Conservation (phyloP, 176 grass and related monocot genomes). For the Oryza longistaminata region DNA sequence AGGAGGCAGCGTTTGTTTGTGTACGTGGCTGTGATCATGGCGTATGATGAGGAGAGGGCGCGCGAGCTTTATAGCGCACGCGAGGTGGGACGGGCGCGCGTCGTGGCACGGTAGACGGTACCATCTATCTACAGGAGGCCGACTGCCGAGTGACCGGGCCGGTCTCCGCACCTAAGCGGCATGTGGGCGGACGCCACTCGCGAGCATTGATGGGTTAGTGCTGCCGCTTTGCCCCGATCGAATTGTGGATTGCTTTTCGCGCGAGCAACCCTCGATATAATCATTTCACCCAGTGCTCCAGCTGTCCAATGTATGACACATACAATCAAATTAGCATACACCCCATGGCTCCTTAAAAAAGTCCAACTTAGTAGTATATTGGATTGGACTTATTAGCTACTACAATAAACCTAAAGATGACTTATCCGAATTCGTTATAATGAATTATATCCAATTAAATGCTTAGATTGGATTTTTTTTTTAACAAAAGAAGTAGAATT, state of each 20-base stretch:
- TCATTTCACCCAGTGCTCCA: not conserved
- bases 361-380: too few relatives aligned
- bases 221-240: not conserved
- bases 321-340: too few relatives aligned
- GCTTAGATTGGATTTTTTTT: too few relatives aligned
- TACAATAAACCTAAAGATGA: too few relatives aligned
- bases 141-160: slow-evolving; percentile 8
- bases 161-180: slow-evolving; percentile 40
- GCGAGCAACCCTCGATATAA: not conserved
- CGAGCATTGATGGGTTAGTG: slow-evolving; percentile 4
- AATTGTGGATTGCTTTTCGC: slow-evolving; percentile 3
- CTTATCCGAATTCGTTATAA: too few relatives aligned
- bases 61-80: slow-evolving; percentile 33
- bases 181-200: slow-evolving; percentile 13
- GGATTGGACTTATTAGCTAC: too few relatives aligned
- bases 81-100: slow-evolving; percentile 20
- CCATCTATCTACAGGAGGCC: slow-evolving; percentile 4
- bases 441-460: too few relatives aligned
- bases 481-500: too few relatives aligned
- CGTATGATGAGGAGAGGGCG: not conserved
- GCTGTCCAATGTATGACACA: not conserved
- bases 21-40: slow-evolving; percentile 19
- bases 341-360: too few relatives aligned
- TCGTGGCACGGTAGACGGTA: slow-evolving; percentile 1
- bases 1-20: not conserved